Base-by-base conservation (phyloP, 495 filamentous ascomycete genomes). In the Monascus purpureus region DNA sequence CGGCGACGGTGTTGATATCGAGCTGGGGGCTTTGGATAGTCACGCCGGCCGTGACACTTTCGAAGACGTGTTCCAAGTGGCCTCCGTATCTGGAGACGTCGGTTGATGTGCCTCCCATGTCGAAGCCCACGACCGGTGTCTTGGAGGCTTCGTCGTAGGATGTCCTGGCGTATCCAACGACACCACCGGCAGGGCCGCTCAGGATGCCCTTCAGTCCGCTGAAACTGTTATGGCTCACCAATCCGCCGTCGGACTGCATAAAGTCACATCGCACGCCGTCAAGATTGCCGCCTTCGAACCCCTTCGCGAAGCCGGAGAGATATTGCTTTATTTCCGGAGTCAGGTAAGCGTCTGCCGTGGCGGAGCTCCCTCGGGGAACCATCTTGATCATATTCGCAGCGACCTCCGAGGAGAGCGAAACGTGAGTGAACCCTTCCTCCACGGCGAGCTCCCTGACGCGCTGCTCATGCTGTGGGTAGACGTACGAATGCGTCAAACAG, bases 1-100 rank as follows among this genome's bases (percentile, higher is more conserved):
- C 88, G n/a, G 88, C 88, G 17, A 96, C 88, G 0, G 90, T 97
- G 53, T 96, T 96, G 56, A 97, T 95, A 57, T 97, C 90, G 1
- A 97, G 71, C 44, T 96, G 90, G 0, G 90, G 90, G 0, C 78
- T 86, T 45, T 96, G 90, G 20, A 96, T 92, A 0, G 85, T 84
- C 4, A 97, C 84, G 15, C 90, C 90, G 2, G 90, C 90, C 1
- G 90, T 92, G 0, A 87, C 95, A 1, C 90, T 94, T 48, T 93
- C 90, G 39, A 97, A 96, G 0, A 95, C 90, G 51, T 97, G 90
- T 36, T 96, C 90, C 47, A 93, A 85, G 30, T 88, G 69, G 8
- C 90, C 88, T 23, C 87, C 90, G 44, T 88, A 96, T 17, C 90
- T 63, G 13, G 84, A 93, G 5, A 95, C 88, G 49, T 97, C 90